These are phyloP conservation scores for Sordariomycetes sp. DNA, from an alignment of 2,329 filamentous ascomycete genomes.

Conservation along the genomic window DNA sequence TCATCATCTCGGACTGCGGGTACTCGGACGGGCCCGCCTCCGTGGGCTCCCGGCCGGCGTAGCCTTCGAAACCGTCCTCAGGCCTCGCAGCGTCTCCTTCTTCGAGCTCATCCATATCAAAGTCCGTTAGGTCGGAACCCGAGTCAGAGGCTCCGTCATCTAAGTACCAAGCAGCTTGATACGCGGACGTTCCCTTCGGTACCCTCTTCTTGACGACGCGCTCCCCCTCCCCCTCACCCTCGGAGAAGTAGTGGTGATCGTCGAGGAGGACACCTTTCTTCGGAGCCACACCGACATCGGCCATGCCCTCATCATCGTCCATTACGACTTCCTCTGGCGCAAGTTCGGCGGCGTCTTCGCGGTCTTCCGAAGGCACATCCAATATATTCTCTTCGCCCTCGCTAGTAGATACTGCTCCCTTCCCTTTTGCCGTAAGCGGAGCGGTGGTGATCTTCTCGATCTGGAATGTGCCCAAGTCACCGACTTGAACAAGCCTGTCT, in stretches of 20 bases:
- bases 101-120: conserved; percentile 49
- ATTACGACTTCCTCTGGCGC: conserved; percentile 80
- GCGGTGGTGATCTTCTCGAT: conserved; percentile 80
- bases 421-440: conserved; percentile 50
- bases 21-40: conserved; percentile 81
- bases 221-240: conserved; percentile 60
- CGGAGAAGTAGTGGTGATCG: conserved; percentile 92
- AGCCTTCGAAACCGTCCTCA: conserved; percentile 72
- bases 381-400: conserved; percentile 53
- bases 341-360: conserved; percentile 71
- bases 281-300: conserved; percentile 21
- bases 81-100: conserved; percentile 50
- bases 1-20: conserved; percentile 85
- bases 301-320: conserved; percentile 46
- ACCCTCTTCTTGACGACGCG: conserved; percentile 59
- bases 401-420: conserved; percentile 65
- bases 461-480: conserved; percentile 90
- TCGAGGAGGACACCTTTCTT: conserved; percentile 88
- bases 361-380: conserved; percentile 65
- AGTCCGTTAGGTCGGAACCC: conserved; percentile 62
- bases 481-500: conserved; percentile 80
- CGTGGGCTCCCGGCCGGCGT: conserved; percentile 56
- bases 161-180: conserved; percentile 91
- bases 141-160: conserved; percentile 70
- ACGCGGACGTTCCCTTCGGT: conserved; percentile 84